Evolutionary conservation across 345 rosid species (phyloP).

Genomic region (Mangifera indica): DNA sequence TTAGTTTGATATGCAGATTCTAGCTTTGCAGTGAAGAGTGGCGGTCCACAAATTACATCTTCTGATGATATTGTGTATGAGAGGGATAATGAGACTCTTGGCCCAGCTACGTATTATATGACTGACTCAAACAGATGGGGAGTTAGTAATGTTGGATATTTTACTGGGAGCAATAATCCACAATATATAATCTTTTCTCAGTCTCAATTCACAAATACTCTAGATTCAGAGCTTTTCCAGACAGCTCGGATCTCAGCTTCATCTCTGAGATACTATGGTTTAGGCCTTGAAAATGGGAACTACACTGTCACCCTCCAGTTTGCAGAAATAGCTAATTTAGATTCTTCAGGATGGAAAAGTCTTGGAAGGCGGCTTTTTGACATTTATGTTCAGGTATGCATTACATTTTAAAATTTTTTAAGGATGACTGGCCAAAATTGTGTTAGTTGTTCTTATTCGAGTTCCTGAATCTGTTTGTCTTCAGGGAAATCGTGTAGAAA

Average conservation of each 20-base stretch:
- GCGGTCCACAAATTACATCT: slow-evolving; percentile 56
- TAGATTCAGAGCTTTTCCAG: slow-evolving; percentile 42
- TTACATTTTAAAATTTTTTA: neutral
- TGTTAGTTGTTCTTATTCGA: neutral
- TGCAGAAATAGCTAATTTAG: slow-evolving; percentile 35
- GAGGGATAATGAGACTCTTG: slow-evolving; percentile 47
- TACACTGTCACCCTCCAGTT: slow-evolving; percentile 54
- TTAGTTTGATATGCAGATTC: slow-evolving; percentile 35
- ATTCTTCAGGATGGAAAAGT: slow-evolving; percentile 36
- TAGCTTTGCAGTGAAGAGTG: slow-evolving; percentile 55
- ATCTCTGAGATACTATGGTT: slow-evolving; percentile 70
- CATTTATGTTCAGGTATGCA: slow-evolving; percentile 50
- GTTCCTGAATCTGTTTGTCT: slow-evolving; percentile 9
- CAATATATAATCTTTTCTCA: slow-evolving; percentile 25
- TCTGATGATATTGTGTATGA: slow-evolving; percentile 39
- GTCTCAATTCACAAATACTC: slow-evolving; percentile 39
- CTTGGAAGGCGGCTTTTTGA: slow-evolving; percentile 53
- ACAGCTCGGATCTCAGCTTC: slow-evolving; percentile 67
- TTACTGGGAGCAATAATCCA: slow-evolving; percentile 32
- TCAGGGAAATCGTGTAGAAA: slow-evolving; percentile 47
- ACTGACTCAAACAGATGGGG: slow-evolving; percentile 42
- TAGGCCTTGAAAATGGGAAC: slow-evolving; percentile 83
- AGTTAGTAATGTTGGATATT: slow-evolving; percentile 45
- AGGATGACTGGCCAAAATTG: neutral
- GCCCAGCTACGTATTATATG: slow-evolving; percentile 58